Base-by-base conservation (phyloP, 108 stramenopile species). In the Epipyxis sp. region DNA sequence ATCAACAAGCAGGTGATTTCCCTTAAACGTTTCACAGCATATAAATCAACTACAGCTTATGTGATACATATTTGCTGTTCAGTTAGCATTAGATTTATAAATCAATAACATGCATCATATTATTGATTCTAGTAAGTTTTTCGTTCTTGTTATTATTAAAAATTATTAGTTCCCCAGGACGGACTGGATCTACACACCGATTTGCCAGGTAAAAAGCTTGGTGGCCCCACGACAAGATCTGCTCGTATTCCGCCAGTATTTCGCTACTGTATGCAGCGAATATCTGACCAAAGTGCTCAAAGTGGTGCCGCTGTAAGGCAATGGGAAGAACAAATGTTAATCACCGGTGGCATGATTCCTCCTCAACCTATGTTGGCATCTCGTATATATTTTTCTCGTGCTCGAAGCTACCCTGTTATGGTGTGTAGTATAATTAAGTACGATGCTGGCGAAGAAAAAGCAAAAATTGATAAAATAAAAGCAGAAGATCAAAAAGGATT, bases 391-490 rank as follows among this genome's bases (percentile, higher is more conserved):
- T 91, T 91, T 67, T 88, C 90, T 2, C 84, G 90, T 0, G 82
- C 77, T 46, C 86, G 79, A 45, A 86, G 88, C 0, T 94, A 94
- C 71, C 93, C 93, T 29, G 62, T 89, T 27, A 81, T 77, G 44
- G 87, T 92, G 20, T 90, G 90, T 69, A 88, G 86, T n/a, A 72
- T 90, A 16, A 84, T 92, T 42, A 89, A 90, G 69, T 94, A 94
- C 78, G 91, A 92, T 69, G 91, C 92, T 0, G 88, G 87, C 62
- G 89, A 90, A 68, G 93, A 94, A 84, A 90, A 92, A 50, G 91
- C 91, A 0, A 92, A 92, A 79, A 69, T 94, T 30, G 93, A 92
- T 81, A 90, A 91, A 30, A 82, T 87, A 42, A 91, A 92, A 72
- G 93, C 92, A 54, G 93, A 92, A 59, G 91, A 91, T 68, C 35